Conservation (phyloP, 1,284 basidiomycete species). For the Rhodotorula sp. region DNA sequence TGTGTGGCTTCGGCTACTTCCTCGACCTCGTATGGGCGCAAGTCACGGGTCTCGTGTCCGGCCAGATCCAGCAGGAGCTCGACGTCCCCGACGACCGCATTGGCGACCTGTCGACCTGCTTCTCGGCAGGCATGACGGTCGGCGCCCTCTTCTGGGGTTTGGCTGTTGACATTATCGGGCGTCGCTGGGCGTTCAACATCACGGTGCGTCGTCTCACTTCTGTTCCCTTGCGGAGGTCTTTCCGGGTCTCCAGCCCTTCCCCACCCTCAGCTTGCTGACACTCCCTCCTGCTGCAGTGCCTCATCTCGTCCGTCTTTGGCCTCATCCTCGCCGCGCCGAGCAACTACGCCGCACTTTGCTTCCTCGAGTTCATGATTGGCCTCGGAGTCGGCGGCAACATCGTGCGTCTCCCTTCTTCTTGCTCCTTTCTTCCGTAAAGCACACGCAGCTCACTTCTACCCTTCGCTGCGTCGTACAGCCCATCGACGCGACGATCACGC, state of each 20-base stretch:
- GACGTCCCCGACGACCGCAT: constrained; percentile 55
- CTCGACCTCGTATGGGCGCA: constrained; percentile 44
- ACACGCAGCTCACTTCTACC: no score
- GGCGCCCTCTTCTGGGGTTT: constrained; percentile 58
- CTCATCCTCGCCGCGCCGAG: constrained; percentile 50
- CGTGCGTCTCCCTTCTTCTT: background rate
- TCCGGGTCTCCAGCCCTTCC: background rate
- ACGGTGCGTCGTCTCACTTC: background rate
- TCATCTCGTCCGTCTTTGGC: constrained; percentile 70
- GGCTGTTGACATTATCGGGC: constrained; percentile 48
- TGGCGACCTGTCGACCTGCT: constrained; percentile 65
- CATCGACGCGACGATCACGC: constrained; percentile 75
- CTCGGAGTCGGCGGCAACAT: constrained; percentile 45
- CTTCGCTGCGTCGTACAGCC: constrained; percentile 52
- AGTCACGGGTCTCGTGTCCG: constrained; percentile 40
- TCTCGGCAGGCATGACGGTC: constrained; percentile 58
- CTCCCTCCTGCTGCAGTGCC: constrained; percentile 48
- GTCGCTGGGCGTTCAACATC: constrained; percentile 15
- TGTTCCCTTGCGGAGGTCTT: constrained; percentile 48
- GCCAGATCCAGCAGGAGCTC: constrained; percentile 30
- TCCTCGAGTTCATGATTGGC: constrained; percentile 49
- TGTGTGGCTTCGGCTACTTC: constrained; percentile 45
- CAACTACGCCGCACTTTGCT: constrained; percentile 51
- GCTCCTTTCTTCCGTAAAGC: no score
- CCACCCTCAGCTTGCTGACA: constrained; percentile 56